phyloP scores from a whole-genome alignment of 202 grass and related monocot genomes.

The Brachypodium distachyon region DNA sequence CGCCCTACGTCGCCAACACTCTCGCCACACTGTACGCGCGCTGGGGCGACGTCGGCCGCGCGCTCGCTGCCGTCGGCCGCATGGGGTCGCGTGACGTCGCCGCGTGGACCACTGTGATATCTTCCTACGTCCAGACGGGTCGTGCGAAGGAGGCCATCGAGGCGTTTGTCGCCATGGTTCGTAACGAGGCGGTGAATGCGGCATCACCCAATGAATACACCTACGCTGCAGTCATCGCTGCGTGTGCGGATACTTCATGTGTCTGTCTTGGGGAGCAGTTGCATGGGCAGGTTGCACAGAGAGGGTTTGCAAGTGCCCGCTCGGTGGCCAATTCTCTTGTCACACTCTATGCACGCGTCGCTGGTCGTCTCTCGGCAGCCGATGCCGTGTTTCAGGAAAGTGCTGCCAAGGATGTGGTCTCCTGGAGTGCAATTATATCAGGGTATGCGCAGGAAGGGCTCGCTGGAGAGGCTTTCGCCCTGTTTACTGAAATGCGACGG shows the following conservation, averaged over 20 bases:
- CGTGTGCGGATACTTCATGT: conserved; percentile 20
- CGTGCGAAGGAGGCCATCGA: conserved; percentile 33
- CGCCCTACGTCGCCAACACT: conserved; percentile 44
- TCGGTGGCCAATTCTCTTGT: conserved; percentile 55
- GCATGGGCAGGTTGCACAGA: conserved; percentile 35
- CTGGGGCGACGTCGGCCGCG: background rate
- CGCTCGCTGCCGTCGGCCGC: conserved; percentile 9
- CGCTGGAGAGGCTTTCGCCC: conserved; percentile 15
- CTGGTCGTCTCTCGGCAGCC: conserved; percentile 23
- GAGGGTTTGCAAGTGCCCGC: conserved; percentile 16
- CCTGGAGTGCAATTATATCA: conserved; percentile 66
- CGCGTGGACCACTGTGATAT: conserved; percentile 44
- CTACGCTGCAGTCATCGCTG: conserved; percentile 44
- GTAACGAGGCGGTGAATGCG: background rate
- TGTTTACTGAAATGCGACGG: conserved; percentile 44
- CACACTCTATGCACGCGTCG: conserved; percentile 34
- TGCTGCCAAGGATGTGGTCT: conserved; percentile 48
- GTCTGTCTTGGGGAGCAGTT: conserved; percentile 34
- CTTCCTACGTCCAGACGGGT: conserved; percentile 37
- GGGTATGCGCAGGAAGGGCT: conserved; percentile 46
- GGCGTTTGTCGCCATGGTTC: conserved; percentile 37
- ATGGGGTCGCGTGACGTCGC: conserved; percentile 41
- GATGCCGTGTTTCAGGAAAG: conserved; percentile 37
- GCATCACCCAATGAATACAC: conserved; percentile 50
- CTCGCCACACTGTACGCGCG: conserved; percentile 39